Evolutionary conservation across 2,329 filamentous ascomycete genomes (phyloP), one percentile per base, ranked within the genome.

Genomic region (Cytospora paraplurivora): DNA sequence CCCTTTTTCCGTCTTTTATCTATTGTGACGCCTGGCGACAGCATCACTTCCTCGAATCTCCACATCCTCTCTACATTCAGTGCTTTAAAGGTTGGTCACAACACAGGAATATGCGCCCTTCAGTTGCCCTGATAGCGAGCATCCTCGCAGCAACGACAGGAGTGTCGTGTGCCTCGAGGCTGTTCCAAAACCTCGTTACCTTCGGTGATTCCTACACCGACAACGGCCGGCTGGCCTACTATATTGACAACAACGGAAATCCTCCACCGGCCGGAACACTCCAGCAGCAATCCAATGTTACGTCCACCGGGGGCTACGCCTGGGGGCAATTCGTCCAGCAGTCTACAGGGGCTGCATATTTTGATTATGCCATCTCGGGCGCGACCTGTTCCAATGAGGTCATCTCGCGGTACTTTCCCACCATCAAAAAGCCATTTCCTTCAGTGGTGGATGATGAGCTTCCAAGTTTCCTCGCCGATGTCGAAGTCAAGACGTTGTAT

Each of bases 151-250:
- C 51, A 19, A 19, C 37, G 7, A 53, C 63, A 55, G 59, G 56
- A 13, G 62, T 63, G 51, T 57, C 49, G 27, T 57, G 50, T 13
- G 49, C 49, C 37, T 74, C 75, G 37, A 77, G 79, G 44, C 56
- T 65, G 6, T 86, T 91, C 71, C 80, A 85, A 34, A 88, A 85
- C 56, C 73, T 92, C 44, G 82, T 92, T 47, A 82, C 86, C 0
- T 92, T 93, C 71, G 89, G 90, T 13, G 88, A 92, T 73, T 91
- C 88, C 74, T 93, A 89, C 71, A 91, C 89, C 0, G 91, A 93
- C 71, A 88, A 92, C 69, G 85, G 82, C 13, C 84, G 90, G 11
- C 72, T 91, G 11, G 71, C 71, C 11, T 92, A 91, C 71, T 89
- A 93, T 71, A 75, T 78, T 63, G 75, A 70, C 38, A 78, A 89